Conservation (phyloP, 1,284 basidiomycete genomes). For the Moniliophthora roreri region DNA sequence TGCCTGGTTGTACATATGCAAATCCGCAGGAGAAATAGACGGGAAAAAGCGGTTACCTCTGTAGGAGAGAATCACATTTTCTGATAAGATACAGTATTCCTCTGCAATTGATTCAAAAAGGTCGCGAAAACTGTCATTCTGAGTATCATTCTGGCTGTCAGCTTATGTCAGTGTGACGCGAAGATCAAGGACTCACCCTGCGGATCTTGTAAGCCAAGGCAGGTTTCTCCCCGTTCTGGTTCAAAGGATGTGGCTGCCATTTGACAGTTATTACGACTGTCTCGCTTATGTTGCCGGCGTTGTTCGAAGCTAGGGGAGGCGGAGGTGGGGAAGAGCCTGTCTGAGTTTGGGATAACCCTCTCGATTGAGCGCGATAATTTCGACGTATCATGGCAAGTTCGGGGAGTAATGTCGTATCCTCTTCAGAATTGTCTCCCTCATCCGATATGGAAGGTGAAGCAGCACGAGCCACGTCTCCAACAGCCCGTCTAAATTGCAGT, state of each 20-base stretch:
- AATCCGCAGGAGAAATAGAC: slow-evolving; percentile 62
- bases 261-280: slow-evolving; percentile 51
- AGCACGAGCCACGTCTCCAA: slow-evolving; percentile 39
- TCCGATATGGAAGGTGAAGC: slow-evolving; percentile 40
- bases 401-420: slow-evolving; percentile 53
- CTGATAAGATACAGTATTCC: slow-evolving; percentile 44
- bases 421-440: slow-evolving; percentile 22
- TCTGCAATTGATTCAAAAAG: slow-evolving; percentile 66
- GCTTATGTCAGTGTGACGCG: not conserved
- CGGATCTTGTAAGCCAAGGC: slow-evolving; percentile 55
- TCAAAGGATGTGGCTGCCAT: slow-evolving; percentile 64
- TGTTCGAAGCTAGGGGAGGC: slow-evolving; percentile 28
- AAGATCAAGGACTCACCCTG: slow-evolving; percentile 43
- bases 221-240: slow-evolving; percentile 35
- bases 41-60: slow-evolving; percentile 62
- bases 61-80: slow-evolving; percentile 57
- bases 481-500: slow-evolving; percentile 41
- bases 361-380: slow-evolving; percentile 23
- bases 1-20: slow-evolving; percentile 65
- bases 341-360: slow-evolving; percentile 15
- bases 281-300: slow-evolving; percentile 30
- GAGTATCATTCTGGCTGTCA: not conserved
- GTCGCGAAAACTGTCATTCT: slow-evolving; percentile 63
- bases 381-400: slow-evolving; percentile 57
- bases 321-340: slow-evolving; percentile 22